These are phyloP conservation scores for Fusarium euwallaceae DNA, from an alignment of 2,329 filamentous ascomycete genomes.

Conservation along the genomic window DNA sequence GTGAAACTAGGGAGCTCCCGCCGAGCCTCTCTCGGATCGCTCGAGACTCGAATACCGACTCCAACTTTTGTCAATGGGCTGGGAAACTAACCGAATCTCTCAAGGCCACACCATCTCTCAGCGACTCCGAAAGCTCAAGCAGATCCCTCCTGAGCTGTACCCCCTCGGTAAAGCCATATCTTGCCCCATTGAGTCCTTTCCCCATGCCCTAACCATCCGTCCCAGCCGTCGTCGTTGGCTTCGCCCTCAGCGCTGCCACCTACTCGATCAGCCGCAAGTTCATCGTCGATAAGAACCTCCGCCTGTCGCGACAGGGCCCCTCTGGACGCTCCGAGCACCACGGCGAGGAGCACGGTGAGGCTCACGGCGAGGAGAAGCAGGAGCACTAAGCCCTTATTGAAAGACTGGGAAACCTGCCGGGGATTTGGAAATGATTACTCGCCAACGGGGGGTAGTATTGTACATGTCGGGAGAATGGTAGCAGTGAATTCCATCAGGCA, in stretches of 20 bases:
- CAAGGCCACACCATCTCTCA: conserved; percentile 97
- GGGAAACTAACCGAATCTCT: conserved; percentile 41
- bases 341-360: conserved; percentile 40
- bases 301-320: conserved; percentile 79
- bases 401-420: conserved; percentile 22
- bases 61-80: conserved; percentile 32
- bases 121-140: conserved; percentile 89
- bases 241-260: conserved; percentile 82
- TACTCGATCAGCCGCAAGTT: conserved; percentile 91
- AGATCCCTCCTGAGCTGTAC: conserved; percentile 92
- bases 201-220: conserved; percentile 43
- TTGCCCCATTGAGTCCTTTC: conserved; percentile 32
- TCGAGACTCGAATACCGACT: conserved; percentile 24
- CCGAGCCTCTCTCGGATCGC: conserved; percentile 26
- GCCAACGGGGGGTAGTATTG: conserved; percentile 35
- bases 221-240: conserved; percentile 86
- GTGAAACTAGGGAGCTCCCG: conserved; percentile 51
- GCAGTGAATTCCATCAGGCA: conserved; percentile 42
- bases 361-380: conserved; percentile 43
- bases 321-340: conserved; percentile 56
- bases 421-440: conserved; percentile 37
- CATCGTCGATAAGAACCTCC: conserved; percentile 89
- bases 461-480: conserved; percentile 45
- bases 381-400: conserved; percentile 47
- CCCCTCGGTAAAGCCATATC: conserved; percentile 79